These are phyloP conservation scores for Salicornia ramosissima DNA, from an alignment of 148 eudicot species.

Conservation along the genomic window DNA sequence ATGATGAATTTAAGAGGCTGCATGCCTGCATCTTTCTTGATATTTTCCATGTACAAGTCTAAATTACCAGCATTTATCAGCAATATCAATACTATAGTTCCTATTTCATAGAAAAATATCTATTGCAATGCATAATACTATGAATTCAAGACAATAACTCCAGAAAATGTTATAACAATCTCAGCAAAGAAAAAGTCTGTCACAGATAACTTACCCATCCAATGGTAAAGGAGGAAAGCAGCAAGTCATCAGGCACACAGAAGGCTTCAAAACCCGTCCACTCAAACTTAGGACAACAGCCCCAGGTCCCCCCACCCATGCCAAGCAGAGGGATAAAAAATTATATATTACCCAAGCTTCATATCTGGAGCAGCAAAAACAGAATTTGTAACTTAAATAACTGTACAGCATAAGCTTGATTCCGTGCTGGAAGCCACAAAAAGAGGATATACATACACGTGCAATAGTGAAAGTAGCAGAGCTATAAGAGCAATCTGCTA, in stretches of 20 bases:
- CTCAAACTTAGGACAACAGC: constrained; percentile 86
- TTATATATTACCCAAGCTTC: constrained; percentile 99
- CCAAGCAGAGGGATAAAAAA: constrained; percentile 87
- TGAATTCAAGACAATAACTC: not conserved
- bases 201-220: constrained; percentile 71
- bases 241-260: constrained; percentile 85
- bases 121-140: not conserved
- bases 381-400: not conserved
- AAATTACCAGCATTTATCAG: too few relatives aligned
- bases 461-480: not conserved
- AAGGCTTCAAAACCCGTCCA: constrained; percentile 84
- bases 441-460: not conserved
- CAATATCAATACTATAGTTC: too few relatives aligned
- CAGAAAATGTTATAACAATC: not conserved
- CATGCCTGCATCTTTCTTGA: not conserved
- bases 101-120: not conserved
- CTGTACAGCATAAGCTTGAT: not conserved
- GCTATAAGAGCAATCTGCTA: not conserved
- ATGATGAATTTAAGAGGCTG: not conserved
- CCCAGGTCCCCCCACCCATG: constrained; percentile 99
- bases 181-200: not conserved
- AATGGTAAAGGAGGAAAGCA: constrained; percentile 85
- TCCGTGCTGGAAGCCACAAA: not conserved
- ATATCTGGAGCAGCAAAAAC: constrained; percentile 52
- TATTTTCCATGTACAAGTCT: not conserved